phyloP scores from a whole-genome alignment of 352 stramenopile genomes.

The Globisporangium acanthophoron region DNA sequence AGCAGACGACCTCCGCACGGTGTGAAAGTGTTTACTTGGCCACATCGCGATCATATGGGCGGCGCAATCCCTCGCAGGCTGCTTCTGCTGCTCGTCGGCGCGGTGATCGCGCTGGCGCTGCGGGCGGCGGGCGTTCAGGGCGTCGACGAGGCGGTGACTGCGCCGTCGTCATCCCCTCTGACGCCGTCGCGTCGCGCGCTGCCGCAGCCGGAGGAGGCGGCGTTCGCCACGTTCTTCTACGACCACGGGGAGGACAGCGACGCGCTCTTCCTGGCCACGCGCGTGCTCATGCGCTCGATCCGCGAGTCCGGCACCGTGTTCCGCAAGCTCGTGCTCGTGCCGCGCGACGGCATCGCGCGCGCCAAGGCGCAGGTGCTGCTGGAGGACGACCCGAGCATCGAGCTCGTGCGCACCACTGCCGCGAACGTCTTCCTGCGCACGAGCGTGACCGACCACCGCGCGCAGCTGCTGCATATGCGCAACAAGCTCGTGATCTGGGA shows the following conservation, averaged over 20 bases:
- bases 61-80: too few species aligned
- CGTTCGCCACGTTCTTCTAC: conserved; percentile 25
- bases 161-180: background rate
- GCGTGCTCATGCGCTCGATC: conserved; percentile 19
- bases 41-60: too few species aligned
- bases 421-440: conserved; percentile 66
- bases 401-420: conserved; percentile 58
- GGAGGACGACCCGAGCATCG: conserved; percentile 51
- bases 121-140: background rate
- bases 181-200: background rate
- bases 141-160: background rate
- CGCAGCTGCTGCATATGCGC: conserved; percentile 75
- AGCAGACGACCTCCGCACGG: too few species aligned
- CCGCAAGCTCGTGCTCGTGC: conserved; percentile 61
- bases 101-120: too few species aligned
- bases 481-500: conserved; percentile 84
- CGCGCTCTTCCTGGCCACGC: conserved; percentile 19
- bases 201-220: conserved; percentile 13
- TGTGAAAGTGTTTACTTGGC: too few species aligned
- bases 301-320: conserved; percentile 2
- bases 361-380: conserved; percentile 33
- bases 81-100: too few species aligned
- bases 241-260: conserved; percentile 21
- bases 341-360: conserved; percentile 46
- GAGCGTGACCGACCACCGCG: conserved; percentile 51